phyloP scores from a whole-genome alignment of 768 basidiomycete genomes.

The Termitomyces sp. region DNA sequence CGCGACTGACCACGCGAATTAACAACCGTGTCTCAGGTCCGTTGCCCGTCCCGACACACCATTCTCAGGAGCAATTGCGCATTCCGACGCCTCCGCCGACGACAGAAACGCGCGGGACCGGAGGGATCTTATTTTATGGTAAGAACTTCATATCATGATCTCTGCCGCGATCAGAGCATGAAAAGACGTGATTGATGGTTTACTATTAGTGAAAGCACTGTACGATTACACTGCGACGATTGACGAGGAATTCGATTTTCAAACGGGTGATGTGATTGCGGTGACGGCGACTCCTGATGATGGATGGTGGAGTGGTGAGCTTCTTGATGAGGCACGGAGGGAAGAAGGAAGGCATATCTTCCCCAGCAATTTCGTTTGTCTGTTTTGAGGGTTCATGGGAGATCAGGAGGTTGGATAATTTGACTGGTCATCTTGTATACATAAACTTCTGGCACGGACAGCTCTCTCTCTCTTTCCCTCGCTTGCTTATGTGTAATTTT shows the following conservation, averaged over 20 bases:
- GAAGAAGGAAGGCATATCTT: slow-evolving; percentile 71
- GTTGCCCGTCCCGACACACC: slow-evolving; percentile 10
- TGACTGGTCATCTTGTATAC: not conserved
- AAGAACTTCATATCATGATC: slow-evolving; percentile 20
- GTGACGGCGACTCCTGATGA: slow-evolving; percentile 93
- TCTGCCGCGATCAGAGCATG: not conserved
- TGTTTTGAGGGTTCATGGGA: slow-evolving; percentile 43
- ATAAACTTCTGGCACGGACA: not conserved
- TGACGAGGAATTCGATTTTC: slow-evolving; percentile 95
- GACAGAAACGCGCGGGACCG: slow-evolving; percentile 16
- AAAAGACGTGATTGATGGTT: not conserved
- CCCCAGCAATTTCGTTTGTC: slow-evolving; percentile 82
- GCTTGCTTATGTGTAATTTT: not conserved
- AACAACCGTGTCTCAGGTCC: slow-evolving; percentile 10
- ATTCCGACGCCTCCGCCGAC: slow-evolving; percentile 20
- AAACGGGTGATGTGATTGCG: slow-evolving; percentile 92
- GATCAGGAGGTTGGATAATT: not conserved
- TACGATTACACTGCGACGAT: slow-evolving; percentile 84
- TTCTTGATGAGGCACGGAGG: slow-evolving; percentile 68
- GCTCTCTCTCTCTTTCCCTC: too few species aligned
- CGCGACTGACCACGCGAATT: not conserved
- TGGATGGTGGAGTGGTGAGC: slow-evolving; percentile 96
- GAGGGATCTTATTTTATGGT: slow-evolving; percentile 82
- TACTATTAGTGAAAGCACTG: slow-evolving; percentile 67
- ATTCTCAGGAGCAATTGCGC: slow-evolving; percentile 10